phyloP scores from a whole-genome alignment of 1,284 basidiomycete species.

The Phylloboletellus chloephorus region DNA sequence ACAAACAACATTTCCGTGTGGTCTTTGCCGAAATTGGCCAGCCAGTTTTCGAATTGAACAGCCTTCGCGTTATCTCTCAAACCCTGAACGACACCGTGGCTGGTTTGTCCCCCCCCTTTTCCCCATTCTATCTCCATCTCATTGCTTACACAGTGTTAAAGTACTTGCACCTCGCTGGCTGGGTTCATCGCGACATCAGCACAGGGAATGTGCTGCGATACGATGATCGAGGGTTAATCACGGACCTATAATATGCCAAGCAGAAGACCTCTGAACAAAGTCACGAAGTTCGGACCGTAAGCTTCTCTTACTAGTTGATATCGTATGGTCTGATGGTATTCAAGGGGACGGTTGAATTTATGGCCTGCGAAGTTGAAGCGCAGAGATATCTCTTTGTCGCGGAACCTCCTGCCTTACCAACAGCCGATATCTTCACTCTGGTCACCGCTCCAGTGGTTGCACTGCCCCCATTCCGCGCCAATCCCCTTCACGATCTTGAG shows the following conservation, averaged over 20 bases:
- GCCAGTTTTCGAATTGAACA: too few relatives aligned
- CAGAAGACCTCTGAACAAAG: neutral
- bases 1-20: too few relatives aligned
- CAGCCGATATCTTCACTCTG: too few relatives aligned
- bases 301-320: neutral
- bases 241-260: slow-evolving; percentile 14
- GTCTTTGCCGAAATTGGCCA: too few relatives aligned
- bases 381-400: neutral
- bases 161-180: slow-evolving; percentile 5
- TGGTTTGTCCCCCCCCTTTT: too few relatives aligned
- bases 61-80: too few relatives aligned
- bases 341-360: slow-evolving; percentile 16
- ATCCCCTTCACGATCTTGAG: slow-evolving; percentile 12
- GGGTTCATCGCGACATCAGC: slow-evolving; percentile 16
- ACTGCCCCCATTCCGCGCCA: slow-evolving; percentile 7
- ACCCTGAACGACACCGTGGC: too few relatives aligned
- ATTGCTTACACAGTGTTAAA: too few relatives aligned
- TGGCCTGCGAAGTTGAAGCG: slow-evolving; percentile 11
- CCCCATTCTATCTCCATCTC: too few relatives aligned
- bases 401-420: too few relatives aligned
- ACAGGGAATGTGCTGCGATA: slow-evolving; percentile 5
- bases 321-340: too few relatives aligned
- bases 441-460: too few relatives aligned
- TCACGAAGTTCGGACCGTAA: slow-evolving; percentile 9
- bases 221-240: neutral